Evolutionary conservation across 768 basidiomycete genomes (phyloP).

Genomic region (Tephrocybe sp.): DNA sequence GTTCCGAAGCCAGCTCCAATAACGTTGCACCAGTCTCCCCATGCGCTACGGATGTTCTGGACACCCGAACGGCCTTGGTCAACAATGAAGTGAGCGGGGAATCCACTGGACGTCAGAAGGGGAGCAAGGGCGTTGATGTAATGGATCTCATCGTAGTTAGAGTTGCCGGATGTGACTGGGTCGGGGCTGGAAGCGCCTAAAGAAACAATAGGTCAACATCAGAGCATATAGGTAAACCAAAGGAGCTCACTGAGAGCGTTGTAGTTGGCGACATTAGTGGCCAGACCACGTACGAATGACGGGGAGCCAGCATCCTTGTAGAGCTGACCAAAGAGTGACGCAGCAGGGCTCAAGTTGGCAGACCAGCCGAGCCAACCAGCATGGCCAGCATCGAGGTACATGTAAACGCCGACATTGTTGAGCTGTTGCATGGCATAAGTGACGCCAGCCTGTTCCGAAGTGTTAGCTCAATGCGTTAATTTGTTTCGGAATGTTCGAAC

Average conservation of each 20-base stretch:
- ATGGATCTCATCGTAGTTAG: conserved; percentile 61
- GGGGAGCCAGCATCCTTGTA: conserved; percentile 53
- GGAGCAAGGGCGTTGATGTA: conserved; percentile 61
- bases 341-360: conserved; percentile 60
- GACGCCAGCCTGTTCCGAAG: conserved; percentile 36
- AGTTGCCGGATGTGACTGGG: conserved; percentile 58
- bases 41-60: conserved; percentile 57
- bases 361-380: conserved; percentile 72
- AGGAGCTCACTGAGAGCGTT: conserved; percentile 35
- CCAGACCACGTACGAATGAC: conserved; percentile 59
- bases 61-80: conserved; percentile 66
- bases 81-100: conserved; percentile 64
- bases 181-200: conserved; percentile 49
- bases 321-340: conserved; percentile 50
- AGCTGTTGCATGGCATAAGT: conserved; percentile 59
- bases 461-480: background rate
- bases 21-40: conserved; percentile 75
- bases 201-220: conserved; percentile 28
- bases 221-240: background rate
- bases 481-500: conserved; percentile 18
- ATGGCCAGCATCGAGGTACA: conserved; percentile 64
- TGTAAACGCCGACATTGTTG: conserved; percentile 53
- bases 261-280: conserved; percentile 56
- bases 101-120: conserved; percentile 39
- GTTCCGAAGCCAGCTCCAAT: conserved; percentile 62